Evolutionary conservation across 1,284 basidiomycete genomes (phyloP).

Genomic region (Afroboletus lepidellus): DNA sequence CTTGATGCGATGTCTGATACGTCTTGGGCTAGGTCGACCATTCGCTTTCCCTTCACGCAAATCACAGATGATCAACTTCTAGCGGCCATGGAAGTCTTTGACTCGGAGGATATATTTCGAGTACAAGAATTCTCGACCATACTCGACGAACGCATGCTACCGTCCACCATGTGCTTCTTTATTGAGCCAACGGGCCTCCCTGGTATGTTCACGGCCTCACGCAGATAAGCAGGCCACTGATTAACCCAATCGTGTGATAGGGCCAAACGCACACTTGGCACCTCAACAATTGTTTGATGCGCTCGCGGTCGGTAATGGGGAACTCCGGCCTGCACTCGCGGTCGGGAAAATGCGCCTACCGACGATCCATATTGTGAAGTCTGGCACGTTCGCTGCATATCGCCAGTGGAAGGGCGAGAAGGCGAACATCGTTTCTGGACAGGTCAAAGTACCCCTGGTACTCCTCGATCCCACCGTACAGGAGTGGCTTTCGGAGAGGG

Average conservation of each 20-base stretch:
- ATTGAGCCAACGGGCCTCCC: conserved; percentile 13
- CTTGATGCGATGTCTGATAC: neutral
- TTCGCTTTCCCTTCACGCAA: neutral
- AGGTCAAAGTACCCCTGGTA: neutral
- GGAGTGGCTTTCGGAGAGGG: neutral
- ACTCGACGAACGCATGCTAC: conserved; percentile 11
- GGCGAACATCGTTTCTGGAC: neutral
- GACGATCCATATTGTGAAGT: neutral
- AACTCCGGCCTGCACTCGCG: neutral
- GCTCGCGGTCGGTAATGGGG: neutral
- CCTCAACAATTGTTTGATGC: neutral
- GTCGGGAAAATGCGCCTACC: neutral
- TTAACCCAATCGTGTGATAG: neutral
- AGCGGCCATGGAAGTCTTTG: neutral
- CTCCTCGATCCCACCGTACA: neutral
- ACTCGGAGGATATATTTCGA: neutral
- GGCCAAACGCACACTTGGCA: neutral
- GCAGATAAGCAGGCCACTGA: neutral
- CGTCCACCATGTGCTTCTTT: conserved; percentile 16
- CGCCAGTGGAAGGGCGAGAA: neutral
- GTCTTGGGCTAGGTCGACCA: neutral
- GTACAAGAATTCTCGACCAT: conserved; percentile 18
- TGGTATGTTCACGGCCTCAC: conserved; percentile 2
- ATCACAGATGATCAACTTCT: conserved; percentile 14
- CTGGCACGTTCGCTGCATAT: neutral